Evolutionary conservation across 768 basidiomycete genomes (phyloP), one percentile per base, ranked within the genome.

Genomic region (Xerocomellus intermedius): DNA sequence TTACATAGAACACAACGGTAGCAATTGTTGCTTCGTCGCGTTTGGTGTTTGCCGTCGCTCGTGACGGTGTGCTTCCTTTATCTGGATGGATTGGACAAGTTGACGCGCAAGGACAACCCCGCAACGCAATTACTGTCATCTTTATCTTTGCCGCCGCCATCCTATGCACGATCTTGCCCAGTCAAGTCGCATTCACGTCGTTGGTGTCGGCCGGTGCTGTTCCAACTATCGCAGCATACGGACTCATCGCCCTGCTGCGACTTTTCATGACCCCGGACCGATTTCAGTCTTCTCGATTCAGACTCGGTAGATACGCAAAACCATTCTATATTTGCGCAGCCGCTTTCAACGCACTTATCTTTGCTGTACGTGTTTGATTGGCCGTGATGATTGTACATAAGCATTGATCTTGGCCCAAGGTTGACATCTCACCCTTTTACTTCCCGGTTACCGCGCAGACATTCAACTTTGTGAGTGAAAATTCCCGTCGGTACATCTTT

Each of bases 161-260:
- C 21, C 78, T 95, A n/a, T 94, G 91, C 75, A 87, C 89, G 9
- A 94, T 95, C 64, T 74, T 96, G 24, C 91, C 93, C 1, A 91
- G 89, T 64, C 85, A 89, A 63, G 94, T 95, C 36, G 94, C 94
- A 4, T 97, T 96, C 76, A 93, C 87, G 3, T 94, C 92, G 14
- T 78, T 96, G 56, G 82, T 94, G 39, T 94, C 91, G 12, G 94
- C 92, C 8, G 89, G 90, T 22, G 91, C 78, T 5, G 79, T 92
- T 3, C 94, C 93, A 1, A 94, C 89, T 3, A 92, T 94, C 54
- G 91, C 92, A 0, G 89, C 91, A 2, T 95, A 95, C 65, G 90
- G 85, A 0, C 76, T 95, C 42, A 93, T 95, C 55, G 83, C 88
- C 9, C 65, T 89, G 2, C 77, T 94, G 32, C 82, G 90, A 30